Evolutionary conservation across 2,329 filamentous ascomycete genomes (phyloP), one percentile per base, ranked within the genome.

Genomic region (Anthostomella pinea): DNA sequence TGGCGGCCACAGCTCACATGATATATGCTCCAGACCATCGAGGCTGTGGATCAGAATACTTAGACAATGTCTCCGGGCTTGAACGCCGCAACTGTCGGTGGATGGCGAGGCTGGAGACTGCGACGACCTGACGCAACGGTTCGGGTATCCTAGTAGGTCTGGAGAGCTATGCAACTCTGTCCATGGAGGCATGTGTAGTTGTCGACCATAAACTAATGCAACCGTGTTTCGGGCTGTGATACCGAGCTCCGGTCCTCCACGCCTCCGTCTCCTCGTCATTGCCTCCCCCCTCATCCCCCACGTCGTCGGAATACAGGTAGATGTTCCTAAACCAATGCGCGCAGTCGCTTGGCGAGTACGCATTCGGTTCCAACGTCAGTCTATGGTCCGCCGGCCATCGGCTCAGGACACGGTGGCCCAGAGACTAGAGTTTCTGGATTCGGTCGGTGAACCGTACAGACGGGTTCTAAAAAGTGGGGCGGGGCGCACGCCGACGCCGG

Each of bases 1-100:
- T n/a, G n/a, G 47, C 49, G 50, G 29, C 62, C 59, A 66, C 13
- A 57, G 58, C 45, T 67, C 61, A 30, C 57, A 59, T 32, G 40
- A 38, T 9, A 63, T 35, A 30, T 48, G 44, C 23, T 63, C 50
- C 28, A 66, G 41, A 28, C 52, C 31, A 33, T 19, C 16, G 30
- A 65, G 43, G 5, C 26, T 53, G 3, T 26, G n/a, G 3, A 59
- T 31, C 31, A 65, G 5, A 7, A 27, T 5, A 6, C 17, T 6
- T 6, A 62, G n/a, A 27, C 27, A 10, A 17, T 5, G 0, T 1
- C 7, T 41, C 33, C 20, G 9, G 17, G 48, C 63, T 14, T 9
- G 29, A 39, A 45, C 56, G 56, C 13, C 62, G 54, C 30, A 62
- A 35, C 35, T 64, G 56, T 50, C 59, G 59, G 44, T 58, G 56